These are phyloP conservation scores for Candida albicans DNA, from an alignment of 1,139 yeast species.

Conservation along the genomic window DNA sequence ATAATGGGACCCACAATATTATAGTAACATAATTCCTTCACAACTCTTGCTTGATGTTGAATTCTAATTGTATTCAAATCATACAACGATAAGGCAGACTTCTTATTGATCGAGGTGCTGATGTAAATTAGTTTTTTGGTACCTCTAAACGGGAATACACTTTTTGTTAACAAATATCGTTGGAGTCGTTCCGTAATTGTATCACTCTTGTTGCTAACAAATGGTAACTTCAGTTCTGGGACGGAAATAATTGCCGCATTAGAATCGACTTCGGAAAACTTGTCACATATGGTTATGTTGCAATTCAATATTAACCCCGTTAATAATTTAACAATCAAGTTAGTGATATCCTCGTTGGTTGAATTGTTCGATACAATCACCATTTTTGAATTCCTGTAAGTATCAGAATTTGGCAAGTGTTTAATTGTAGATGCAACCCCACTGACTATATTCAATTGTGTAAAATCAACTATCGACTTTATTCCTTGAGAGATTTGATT, in stretches of 20 bases:
- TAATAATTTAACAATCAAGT: slow-evolving; percentile 31
- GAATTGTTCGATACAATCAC: slow-evolving; percentile 31
- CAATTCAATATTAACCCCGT: slow-evolving; percentile 24
- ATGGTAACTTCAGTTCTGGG: slow-evolving; percentile 1
- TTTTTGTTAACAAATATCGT: slow-evolving; percentile 3
- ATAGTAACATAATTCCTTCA: slow-evolving; percentile 50
- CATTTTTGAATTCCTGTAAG: slow-evolving; percentile 42
- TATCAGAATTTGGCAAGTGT: slow-evolving; percentile 52
- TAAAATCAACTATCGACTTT: slow-evolving; percentile 37
- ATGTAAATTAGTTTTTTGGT: slow-evolving; percentile 9
- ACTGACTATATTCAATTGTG: slow-evolving; percentile 64
- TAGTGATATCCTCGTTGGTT: slow-evolving; percentile 24
- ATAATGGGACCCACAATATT: slow-evolving; percentile 59
- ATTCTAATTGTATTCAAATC: slow-evolving; percentile 48
- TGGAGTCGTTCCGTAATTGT: slow-evolving; percentile 3
- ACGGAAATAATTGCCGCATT: neutral
- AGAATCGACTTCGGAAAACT: slow-evolving; percentile 1
- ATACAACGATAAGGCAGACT: slow-evolving; percentile 21
- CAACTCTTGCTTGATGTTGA: slow-evolving; percentile 47
- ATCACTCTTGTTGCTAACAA: neutral
- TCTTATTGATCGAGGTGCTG: slow-evolving; percentile 4
- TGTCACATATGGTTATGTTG: slow-evolving; percentile 5
- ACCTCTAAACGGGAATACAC: slow-evolving; percentile 6
- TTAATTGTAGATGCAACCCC: slow-evolving; percentile 62
- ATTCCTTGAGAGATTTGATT: slow-evolving; percentile 14